Evolutionary conservation across 768 basidiomycete genomes (phyloP), one percentile per base, ranked within the genome.

Genomic region (Psilocybe azurescens): DNA sequence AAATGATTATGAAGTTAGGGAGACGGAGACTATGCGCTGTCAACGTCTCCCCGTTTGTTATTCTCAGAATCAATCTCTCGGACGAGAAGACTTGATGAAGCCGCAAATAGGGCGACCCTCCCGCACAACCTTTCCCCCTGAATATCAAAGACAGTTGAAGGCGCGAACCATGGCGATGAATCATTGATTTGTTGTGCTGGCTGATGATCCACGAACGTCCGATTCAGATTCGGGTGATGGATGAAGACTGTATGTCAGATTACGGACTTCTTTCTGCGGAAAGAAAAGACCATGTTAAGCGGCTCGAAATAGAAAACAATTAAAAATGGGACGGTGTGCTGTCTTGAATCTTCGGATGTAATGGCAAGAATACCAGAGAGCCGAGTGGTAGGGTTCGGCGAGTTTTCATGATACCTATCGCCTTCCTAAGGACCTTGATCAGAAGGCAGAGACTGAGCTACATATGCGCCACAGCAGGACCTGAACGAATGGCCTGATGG

Each of bases 81-180:
- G 52, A 38, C 32, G 33, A 53, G 33, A 38, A 53, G 11, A 53
- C 41, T 14, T n/a, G 14, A n/a, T 44, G 52, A 53, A 53, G 32
- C 32, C 52, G 33, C 33, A n/a, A 53, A 36, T 53, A 53, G 52
- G 14, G 33, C 33, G 52, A 29, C 52, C 52, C 18, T 13, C 41
- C 9, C 33, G 16, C 7, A 16, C 13, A 32, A 3, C 5, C 18
- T 5, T 38, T 44, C 41, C n/a, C 52, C 52, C 52, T 53, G 52
- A 53, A 53, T 53, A 33, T 33, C 52, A 36, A 3, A 16, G 52
- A 53, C 52, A 53, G 52, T 20, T 53, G 52, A 53, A 53, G 52
- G 52, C 50, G 50, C 50, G 50, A 51, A 51, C 50, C 50, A 51
- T 51, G 50, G 50, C 36, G 52, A 53, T 53, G 32, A 53, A 53